Conservation (phyloP, 1,284 basidiomycete species). For the Ceratobasidium sp. region DNA sequence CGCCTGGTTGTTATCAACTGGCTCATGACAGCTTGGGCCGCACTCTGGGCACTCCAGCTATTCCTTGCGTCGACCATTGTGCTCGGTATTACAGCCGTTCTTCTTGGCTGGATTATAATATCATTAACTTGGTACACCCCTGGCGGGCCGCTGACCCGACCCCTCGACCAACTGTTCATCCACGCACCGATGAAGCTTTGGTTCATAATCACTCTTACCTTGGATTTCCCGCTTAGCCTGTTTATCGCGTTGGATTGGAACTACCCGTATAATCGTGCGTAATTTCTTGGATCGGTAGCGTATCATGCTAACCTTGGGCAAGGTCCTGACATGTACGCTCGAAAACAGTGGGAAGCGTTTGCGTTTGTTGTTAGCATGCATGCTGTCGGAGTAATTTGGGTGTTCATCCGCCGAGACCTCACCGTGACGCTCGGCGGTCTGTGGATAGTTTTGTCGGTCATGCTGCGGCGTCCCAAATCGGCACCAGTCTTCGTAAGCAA, state of each 20-base stretch:
- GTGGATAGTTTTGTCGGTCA: slow-evolving; percentile 47
- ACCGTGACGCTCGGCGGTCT: slow-evolving; percentile 47
- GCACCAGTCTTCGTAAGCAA: slow-evolving; percentile 47
- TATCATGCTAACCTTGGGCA: background rate
- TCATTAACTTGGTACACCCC: slow-evolving; percentile 56
- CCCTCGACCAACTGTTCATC: slow-evolving; percentile 51
- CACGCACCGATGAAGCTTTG: slow-evolving; percentile 49
- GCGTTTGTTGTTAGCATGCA: slow-evolving; percentile 49
- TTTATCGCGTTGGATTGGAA: slow-evolving; percentile 50
- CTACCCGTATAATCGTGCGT: slow-evolving; percentile 44
- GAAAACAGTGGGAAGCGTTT: slow-evolving; percentile 48
- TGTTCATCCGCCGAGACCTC: slow-evolving; percentile 46
- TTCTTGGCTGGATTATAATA: slow-evolving; percentile 50
- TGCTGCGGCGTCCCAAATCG: slow-evolving; percentile 48
- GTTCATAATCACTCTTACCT: slow-evolving; percentile 46
- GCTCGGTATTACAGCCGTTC: slow-evolving; percentile 36
- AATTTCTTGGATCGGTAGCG: slow-evolving; percentile 4
- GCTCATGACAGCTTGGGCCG: slow-evolving; percentile 61
- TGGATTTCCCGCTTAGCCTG: slow-evolving; percentile 47
- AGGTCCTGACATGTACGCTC: slow-evolving; percentile 43
- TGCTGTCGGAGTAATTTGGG: slow-evolving; percentile 48
- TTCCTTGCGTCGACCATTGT: slow-evolving; percentile 47
- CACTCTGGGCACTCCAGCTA: slow-evolving; percentile 47
- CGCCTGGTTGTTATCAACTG: slow-evolving; percentile 64
- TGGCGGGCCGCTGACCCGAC: slow-evolving; percentile 51